Evolutionary conservation across 306 rosid genomes (phyloP).

Genomic region (Senna tora): DNA sequence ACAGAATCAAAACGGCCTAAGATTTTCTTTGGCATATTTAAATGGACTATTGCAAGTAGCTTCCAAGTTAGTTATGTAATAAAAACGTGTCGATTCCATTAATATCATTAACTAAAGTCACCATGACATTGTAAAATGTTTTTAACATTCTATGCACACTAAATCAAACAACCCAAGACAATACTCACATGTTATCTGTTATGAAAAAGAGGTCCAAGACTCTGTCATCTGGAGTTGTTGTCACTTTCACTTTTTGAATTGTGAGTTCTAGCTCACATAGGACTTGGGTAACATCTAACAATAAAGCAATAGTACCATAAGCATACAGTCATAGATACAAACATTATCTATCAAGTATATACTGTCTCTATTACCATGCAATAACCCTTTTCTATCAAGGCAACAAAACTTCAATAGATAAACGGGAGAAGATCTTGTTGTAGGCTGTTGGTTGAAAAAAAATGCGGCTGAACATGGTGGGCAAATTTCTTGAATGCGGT

Average conservation of each 20-base stretch:
- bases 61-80: neutral
- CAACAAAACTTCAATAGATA: conserved; percentile 67
- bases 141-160: neutral
- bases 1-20: neutral
- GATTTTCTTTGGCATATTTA: neutral
- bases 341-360: neutral
- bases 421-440: conserved; percentile 43
- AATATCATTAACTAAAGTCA: neutral
- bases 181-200: conserved; percentile 69
- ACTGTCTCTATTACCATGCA: conserved; percentile 53
- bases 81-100: conserved; percentile 16
- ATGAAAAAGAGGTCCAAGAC: conserved; percentile 82
- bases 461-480: conserved; percentile 56
- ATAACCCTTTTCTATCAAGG: conserved; percentile 67
- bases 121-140: neutral
- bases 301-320: conserved; percentile 1
- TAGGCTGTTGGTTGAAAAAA: conserved; percentile 47
- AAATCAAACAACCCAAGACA: conserved; percentile 21
- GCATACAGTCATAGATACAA: conserved; percentile 27
- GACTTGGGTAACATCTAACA: conserved; percentile 64
- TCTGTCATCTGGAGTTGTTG: conserved; percentile 78
- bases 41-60: conserved; percentile 9
- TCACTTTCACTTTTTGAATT: conserved; percentile 74
- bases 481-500: conserved; percentile 60
- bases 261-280: conserved; percentile 73